Conservation (phyloP, 2,329 filamentous ascomycete genomes). For the Botrytis sinoallii region DNA sequence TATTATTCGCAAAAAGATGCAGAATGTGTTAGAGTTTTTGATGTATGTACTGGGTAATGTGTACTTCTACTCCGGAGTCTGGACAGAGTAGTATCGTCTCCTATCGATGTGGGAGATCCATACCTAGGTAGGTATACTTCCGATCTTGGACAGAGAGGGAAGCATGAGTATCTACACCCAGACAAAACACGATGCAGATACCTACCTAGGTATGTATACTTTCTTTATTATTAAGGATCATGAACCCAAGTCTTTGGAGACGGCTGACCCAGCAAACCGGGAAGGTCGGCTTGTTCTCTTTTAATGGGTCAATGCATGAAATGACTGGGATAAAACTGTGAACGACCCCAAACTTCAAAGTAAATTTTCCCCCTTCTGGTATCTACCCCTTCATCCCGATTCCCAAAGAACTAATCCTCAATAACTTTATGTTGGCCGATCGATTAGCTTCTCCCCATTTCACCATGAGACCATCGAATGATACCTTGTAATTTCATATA, state of each 20-base stretch:
- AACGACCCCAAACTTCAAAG: background rate
- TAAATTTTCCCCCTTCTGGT: background rate
- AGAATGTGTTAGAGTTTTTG: background rate
- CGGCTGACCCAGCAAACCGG: conserved; percentile 19
- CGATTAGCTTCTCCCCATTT: background rate
- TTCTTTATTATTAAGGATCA: too few species aligned
- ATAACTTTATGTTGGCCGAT: background rate
- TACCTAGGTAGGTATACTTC: background rate
- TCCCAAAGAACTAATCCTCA: background rate
- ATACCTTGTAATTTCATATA: background rate
- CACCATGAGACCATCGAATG: background rate
- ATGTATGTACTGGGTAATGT: background rate
- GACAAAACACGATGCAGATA: background rate
- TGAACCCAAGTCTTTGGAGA: conserved; percentile 17
- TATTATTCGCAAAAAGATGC: conserved; percentile 3
- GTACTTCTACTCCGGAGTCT: background rate
- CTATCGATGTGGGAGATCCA: background rate
- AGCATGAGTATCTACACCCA: background rate
- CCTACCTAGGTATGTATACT: background rate
- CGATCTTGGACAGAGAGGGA: background rate
- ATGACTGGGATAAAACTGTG: conserved; percentile 12
- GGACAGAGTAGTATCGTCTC: background rate
- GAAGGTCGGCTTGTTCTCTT: conserved; percentile 12
- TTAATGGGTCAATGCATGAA: conserved; percentile 19
- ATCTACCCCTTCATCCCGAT: background rate